phyloP scores from a whole-genome alignment of 2,329 filamentous ascomycete species.

The Penicillium hesseltinei region DNA sequence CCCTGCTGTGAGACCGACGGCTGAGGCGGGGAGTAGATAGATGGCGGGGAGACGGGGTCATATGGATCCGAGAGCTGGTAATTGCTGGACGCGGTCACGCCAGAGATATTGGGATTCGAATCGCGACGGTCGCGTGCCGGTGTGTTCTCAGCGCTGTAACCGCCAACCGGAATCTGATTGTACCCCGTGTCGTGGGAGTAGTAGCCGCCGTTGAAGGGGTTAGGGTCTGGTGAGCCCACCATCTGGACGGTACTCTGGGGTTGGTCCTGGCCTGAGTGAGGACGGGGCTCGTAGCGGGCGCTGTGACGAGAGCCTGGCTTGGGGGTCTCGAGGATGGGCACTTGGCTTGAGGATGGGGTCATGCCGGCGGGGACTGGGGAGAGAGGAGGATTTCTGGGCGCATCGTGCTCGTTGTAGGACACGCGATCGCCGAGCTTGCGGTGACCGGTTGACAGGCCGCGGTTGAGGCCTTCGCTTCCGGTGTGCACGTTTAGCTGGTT shows the following conservation, averaged over 20 bases:
- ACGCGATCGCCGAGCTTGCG: slow-evolving; percentile 31
- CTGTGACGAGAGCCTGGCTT: slow-evolving; percentile 22
- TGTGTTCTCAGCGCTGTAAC: slow-evolving; percentile 46
- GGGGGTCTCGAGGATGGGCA: slow-evolving; percentile 29
- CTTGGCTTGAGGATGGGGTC: slow-evolving; percentile 23
- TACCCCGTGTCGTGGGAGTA: slow-evolving; percentile 16
- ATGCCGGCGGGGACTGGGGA: slow-evolving; percentile 20
- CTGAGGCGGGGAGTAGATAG: slow-evolving; percentile 66
- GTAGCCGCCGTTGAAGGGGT: slow-evolving; percentile 15
- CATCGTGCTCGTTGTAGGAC: slow-evolving; percentile 16
- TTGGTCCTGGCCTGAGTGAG: slow-evolving; percentile 8
- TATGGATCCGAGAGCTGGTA: slow-evolving; percentile 43
- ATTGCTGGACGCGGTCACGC: slow-evolving; percentile 33
- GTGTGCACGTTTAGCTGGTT: slow-evolving; percentile 21
- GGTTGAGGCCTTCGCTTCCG: slow-evolving; percentile 25
- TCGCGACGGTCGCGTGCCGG: slow-evolving; percentile 68
- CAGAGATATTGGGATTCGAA: slow-evolving; percentile 60
- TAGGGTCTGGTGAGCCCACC: slow-evolving; percentile 15
- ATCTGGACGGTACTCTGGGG: slow-evolving; percentile 11
- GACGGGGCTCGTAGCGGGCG: slow-evolving; percentile 20
- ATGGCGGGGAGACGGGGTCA: slow-evolving; percentile 74
- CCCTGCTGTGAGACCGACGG: neutral
- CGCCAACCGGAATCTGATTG: slow-evolving; percentile 13
- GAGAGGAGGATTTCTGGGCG: slow-evolving; percentile 12
- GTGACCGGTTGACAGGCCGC: slow-evolving; percentile 42